Conservation (phyloP, 345 rosid species). For the Boechera divaricarpa region DNA sequence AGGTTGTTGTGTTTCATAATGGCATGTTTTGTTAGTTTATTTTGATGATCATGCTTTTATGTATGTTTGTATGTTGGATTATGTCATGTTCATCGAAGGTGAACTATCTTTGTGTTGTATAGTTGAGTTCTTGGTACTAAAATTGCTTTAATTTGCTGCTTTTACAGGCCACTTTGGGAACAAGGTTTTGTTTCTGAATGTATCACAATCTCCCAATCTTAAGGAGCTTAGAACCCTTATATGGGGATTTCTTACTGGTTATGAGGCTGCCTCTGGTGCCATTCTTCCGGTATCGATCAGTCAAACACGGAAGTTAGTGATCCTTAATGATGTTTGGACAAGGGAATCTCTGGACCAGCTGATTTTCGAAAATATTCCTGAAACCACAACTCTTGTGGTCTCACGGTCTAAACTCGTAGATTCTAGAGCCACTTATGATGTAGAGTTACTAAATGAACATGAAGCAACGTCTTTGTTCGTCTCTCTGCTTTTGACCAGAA, state of each 20-base stretch:
- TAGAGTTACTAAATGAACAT: constrained; percentile 62
- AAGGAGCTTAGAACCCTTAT: constrained; percentile 55
- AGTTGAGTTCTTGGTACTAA: constrained; percentile 20
- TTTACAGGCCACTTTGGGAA: constrained; percentile 57
- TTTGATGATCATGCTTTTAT: neutral
- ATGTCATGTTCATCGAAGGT: neutral
- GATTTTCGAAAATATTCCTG: constrained; percentile 44
- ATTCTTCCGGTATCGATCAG: constrained; percentile 45
- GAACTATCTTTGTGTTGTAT: constrained; percentile 11
- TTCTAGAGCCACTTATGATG: constrained; percentile 51
- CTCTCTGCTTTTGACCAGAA: constrained; percentile 71
- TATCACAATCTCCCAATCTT: constrained; percentile 84
- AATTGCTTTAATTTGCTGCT: neutral
- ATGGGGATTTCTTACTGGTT: constrained; percentile 53
- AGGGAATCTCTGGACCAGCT: constrained; percentile 62
- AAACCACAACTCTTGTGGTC: constrained; percentile 77
- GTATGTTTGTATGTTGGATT: neutral
- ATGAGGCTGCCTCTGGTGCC: constrained; percentile 37
- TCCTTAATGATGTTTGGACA: constrained; percentile 93
- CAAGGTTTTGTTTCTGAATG: constrained; percentile 65
- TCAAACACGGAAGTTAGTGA: constrained; percentile 53
- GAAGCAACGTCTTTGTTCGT: constrained; percentile 78
- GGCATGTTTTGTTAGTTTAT: neutral
- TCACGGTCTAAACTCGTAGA: constrained; percentile 68
- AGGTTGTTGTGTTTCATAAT: neutral